Evolutionary conservation across 192 early-diverging fungal species (phyloP).

Genomic region (Rhizoclosmatium globosum): DNA sequence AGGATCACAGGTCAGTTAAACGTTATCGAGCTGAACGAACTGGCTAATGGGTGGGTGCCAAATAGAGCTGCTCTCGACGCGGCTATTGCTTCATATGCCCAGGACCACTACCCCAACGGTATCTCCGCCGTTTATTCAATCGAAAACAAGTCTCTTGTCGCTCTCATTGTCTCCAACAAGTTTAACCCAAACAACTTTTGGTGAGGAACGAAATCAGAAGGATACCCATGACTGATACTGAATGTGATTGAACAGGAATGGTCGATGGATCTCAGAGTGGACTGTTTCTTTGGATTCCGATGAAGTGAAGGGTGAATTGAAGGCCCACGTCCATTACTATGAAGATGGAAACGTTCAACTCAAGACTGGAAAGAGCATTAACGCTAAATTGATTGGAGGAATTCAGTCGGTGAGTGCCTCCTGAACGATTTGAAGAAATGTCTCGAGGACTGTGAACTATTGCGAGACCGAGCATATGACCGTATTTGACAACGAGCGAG

Average conservation of each 20-base stretch:
- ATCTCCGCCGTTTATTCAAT: conserved; percentile 68
- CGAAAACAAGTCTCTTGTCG: conserved; percentile 56
- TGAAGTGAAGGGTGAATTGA: conserved; percentile 74
- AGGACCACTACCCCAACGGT: conserved; percentile 84
- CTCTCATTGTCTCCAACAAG: conserved; percentile 87
- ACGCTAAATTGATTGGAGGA: conserved; percentile 11
- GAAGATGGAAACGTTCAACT: conserved; percentile 99
- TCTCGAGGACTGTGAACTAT: too few species aligned
- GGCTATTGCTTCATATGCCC: conserved; percentile 68
- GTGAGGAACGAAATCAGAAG: conserved; percentile 48
- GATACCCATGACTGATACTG: not conserved
- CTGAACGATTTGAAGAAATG: too few species aligned
- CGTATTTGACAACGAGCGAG: too few species aligned
- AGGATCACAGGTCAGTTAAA: conserved; percentile 49
- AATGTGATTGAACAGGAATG: conserved; percentile 69
- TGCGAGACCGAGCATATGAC: too few species aligned
- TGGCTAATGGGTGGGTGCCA: too few species aligned
- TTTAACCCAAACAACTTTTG: conserved; percentile 95
- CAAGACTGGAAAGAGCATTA: conserved; percentile 76
- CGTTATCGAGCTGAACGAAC: too few species aligned
- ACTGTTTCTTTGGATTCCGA: conserved; percentile 62
- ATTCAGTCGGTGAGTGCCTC: conserved; percentile 14
- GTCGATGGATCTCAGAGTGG: conserved; percentile 91
- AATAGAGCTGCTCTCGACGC: conserved; percentile 67
- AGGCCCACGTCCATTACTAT: conserved; percentile 95